Percentiles rank a stretch among this genome's conserved stretches.
These are phyloP conservation scores for Phytophthora crassamura DNA, from an alignment of 352 stramenopile species.

Conservation along the genomic window DNA sequence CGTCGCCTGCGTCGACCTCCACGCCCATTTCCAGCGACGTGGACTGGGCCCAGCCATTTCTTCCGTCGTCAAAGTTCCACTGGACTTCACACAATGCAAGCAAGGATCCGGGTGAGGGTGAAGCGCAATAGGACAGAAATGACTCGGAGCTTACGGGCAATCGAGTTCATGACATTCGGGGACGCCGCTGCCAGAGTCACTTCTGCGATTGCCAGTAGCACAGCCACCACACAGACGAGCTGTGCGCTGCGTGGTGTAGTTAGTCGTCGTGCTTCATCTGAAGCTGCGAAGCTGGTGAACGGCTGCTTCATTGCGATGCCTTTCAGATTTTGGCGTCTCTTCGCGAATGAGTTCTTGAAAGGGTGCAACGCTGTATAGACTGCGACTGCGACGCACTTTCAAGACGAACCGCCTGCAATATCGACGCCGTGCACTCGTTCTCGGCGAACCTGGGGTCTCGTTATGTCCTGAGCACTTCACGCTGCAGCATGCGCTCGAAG, in stretches of 20 bases:
- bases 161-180: slow-evolving; percentile 32
- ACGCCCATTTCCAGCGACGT: slow-evolving; percentile 71
- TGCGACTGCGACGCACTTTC: slow-evolving; percentile 10
- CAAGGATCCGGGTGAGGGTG: neutral
- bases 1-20: slow-evolving; percentile 59
- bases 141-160: slow-evolving; percentile 29
- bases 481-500: slow-evolving; percentile 67
- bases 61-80: slow-evolving; percentile 70
- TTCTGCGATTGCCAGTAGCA: slow-evolving; percentile 4
- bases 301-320: slow-evolving; percentile 8
- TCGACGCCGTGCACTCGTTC: slow-evolving; percentile 28
- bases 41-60: slow-evolving; percentile 67
- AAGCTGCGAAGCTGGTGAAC: neutral
- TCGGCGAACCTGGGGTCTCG: slow-evolving; percentile 31
- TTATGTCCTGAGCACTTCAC: slow-evolving; percentile 70
- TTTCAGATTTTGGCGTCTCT: slow-evolving; percentile 13
- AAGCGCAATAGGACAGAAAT: neutral
- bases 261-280: neutral
- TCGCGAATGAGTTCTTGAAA: neutral
- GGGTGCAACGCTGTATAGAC: too few relatives aligned
- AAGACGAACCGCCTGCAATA: slow-evolving; percentile 29
- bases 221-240: slow-evolving; percentile 4
- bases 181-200: neutral
- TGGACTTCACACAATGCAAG: slow-evolving; percentile 35
- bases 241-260: neutral